These are phyloP conservation scores for Whalleya microplaca DNA, from an alignment of 2,329 filamentous ascomycete species.

Conservation along the genomic window DNA sequence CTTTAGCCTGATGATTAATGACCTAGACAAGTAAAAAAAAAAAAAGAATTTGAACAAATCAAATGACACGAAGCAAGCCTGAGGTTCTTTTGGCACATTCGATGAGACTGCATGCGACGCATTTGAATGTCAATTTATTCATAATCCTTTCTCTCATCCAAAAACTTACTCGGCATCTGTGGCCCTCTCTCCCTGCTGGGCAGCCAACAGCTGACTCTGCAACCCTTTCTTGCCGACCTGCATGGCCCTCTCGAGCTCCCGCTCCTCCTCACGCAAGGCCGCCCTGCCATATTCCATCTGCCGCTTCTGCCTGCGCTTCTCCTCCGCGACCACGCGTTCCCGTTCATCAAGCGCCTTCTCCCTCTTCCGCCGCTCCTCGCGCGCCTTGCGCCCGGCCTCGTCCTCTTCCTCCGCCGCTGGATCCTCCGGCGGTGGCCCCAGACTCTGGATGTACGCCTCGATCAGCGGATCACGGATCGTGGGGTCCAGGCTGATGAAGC, in stretches of 20 bases:
- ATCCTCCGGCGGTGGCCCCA: conserved; percentile 54
- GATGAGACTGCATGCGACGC: background rate
- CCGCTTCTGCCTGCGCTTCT: conserved; percentile 62
- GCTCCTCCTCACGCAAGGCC: conserved; percentile 66
- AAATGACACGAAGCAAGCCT: background rate
- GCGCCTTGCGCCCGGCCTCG: conserved; percentile 52
- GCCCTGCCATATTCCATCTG: conserved; percentile 65
- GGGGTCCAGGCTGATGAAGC: conserved; percentile 69
- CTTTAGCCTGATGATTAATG: background rate
- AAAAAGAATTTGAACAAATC: background rate
- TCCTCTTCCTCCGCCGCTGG: conserved; percentile 51
- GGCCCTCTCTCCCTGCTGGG: conserved; percentile 19
- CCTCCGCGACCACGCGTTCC: conserved; percentile 64
- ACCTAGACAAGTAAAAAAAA: background rate
- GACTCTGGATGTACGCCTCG: conserved; percentile 65
- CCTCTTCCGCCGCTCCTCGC: conserved; percentile 59
- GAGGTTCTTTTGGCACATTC: background rate
- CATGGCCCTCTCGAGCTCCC: conserved; percentile 71
- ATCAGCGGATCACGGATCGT: conserved; percentile 66
- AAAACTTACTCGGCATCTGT: conserved; percentile 11
- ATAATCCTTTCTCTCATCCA: background rate
- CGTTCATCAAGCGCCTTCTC: conserved; percentile 70
- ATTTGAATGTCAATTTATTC: background rate
- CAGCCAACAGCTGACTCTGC: conserved; percentile 59
- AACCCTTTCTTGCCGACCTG: conserved; percentile 68